Base-by-base conservation (phyloP, 495 filamentous ascomycete genomes). In the Tuber magnatum region DNA sequence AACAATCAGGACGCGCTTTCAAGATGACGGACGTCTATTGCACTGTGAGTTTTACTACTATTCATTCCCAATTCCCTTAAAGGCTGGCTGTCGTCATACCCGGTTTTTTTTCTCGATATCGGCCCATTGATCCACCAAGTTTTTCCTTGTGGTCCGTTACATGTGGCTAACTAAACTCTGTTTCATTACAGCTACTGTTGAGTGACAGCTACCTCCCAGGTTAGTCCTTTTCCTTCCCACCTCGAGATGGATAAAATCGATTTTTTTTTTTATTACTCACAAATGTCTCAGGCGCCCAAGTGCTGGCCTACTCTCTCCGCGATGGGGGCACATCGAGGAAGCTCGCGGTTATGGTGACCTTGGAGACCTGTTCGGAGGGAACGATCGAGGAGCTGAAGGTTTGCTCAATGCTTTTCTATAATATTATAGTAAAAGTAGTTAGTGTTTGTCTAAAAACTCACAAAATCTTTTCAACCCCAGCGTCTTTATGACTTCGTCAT, bases 151-250 rank as follows among this genome's bases (percentile, higher is more conserved):
- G 32, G 70, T 48, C 56, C 48, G 71, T 68, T 72, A 51, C 20
- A 75, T n/a, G 70, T 73, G 43, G 69, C 72, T 81, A 51, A 79
- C 72, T 46, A 41, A 71, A 69, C 61, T 75, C 20, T 71, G 38
- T 39, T 70, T 71, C 65, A 73, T 73, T 65, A 68, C 38, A 82
- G 80, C 92, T 98, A 83, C 88, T 99, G 71, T 85, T 95, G 85
- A 96, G 90, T 83, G 93, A 99, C 85, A 85, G 86, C 78, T 99
- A 98, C 83, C 88, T 99, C 43, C 94, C 94, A 82, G 94, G 94
- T 97, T 82, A 71, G 83, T 83, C 65, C 61, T 78, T 80, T 39
- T 75, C 32, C 75, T 72, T 77, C 78, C 74, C 74, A 77, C 75
- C 56, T 22, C 73, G 74, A 80, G 74, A 74, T 79, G 77, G 78